phyloP scores from a whole-genome alignment of 208 protist species.

The Herpetomonas samuelpessoai region DNA sequence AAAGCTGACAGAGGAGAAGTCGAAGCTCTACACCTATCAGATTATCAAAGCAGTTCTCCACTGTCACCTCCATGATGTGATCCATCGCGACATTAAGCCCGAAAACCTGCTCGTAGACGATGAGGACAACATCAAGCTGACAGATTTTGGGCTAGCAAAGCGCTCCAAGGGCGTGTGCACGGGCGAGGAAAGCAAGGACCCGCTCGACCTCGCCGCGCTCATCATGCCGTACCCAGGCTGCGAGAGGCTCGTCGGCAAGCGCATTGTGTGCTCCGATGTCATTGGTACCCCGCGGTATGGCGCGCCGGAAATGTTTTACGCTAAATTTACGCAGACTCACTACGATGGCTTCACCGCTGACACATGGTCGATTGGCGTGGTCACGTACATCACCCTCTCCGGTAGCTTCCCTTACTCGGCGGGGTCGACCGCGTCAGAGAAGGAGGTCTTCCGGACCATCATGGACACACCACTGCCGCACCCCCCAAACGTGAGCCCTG shows the following conservation, averaged over 20 bases:
- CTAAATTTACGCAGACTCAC: constrained; percentile 89
- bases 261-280: constrained; percentile 84
- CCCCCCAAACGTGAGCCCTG: constrained; percentile 59
- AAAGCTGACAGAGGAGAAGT: constrained; percentile 78
- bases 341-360: constrained; percentile 95
- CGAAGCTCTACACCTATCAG: constrained; percentile 88
- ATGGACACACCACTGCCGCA: constrained; percentile 80
- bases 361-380: constrained; percentile 96
- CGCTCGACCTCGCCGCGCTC: constrained; percentile 60
- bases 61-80: constrained; percentile 90
- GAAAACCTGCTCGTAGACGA: constrained; percentile 90
- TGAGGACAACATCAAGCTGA: constrained; percentile 89
- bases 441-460: constrained; percentile 92
- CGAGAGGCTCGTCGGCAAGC: constrained; percentile 78
- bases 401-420: constrained; percentile 96
- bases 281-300: constrained; percentile 91
- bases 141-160: constrained; percentile 90
- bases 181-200: constrained; percentile 44
- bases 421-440: constrained; percentile 79
- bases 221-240: constrained; percentile 78
- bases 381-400: constrained; percentile 96
- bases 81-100: constrained; percentile 92
- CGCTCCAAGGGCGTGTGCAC: constrained; percentile 75
- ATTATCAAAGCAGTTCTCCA: constrained; percentile 89
- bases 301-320: constrained; percentile 91